phyloP scores from a whole-genome alignment of 257 asterid genomes.

The Solanum pimpinellifolium region DNA sequence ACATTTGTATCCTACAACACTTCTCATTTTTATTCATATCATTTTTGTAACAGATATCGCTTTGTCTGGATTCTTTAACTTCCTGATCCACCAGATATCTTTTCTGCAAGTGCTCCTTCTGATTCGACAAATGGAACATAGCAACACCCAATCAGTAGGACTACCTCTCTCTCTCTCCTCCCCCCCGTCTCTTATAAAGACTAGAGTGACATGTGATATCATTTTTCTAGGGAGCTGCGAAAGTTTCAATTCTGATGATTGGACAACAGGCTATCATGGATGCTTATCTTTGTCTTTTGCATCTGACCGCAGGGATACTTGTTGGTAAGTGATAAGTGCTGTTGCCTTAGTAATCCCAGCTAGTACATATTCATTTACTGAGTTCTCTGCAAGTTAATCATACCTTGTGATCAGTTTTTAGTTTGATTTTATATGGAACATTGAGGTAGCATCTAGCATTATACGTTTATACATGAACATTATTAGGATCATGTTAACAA shows the following conservation, averaged over 20 bases:
- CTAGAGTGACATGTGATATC: neutral
- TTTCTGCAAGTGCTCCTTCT: constrained; percentile 86
- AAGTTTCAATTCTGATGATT: constrained; percentile 87
- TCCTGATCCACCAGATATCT: constrained; percentile 43
- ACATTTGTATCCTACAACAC: constrained; percentile 89
- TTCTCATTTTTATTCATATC: neutral
- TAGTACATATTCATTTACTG: neutral
- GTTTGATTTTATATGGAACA: neutral
- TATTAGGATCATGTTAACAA: neutral
- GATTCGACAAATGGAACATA: constrained; percentile 96
- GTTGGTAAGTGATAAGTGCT: constrained; percentile 56
- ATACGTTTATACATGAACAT: neutral
- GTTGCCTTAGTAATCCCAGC: neutral
- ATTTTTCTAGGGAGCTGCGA: constrained; percentile 83
- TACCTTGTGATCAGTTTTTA: neutral
- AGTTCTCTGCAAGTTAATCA: neutral
- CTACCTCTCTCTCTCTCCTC: no score
- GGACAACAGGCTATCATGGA: constrained; percentile 99
- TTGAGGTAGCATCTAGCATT: neutral
- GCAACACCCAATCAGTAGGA: constrained; percentile 96
- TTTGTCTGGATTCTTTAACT: constrained; percentile 44
- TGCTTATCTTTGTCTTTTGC: constrained; percentile 92
- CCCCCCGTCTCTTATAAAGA: neutral
- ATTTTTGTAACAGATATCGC: neutral
- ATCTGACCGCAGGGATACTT: constrained; percentile 93